A percentile compares a stretch with the other conserved stretches of the same genome.
Conservation (phyloP, 495 filamentous ascomycete species). For the Stereocaulon alpinum region DNA sequence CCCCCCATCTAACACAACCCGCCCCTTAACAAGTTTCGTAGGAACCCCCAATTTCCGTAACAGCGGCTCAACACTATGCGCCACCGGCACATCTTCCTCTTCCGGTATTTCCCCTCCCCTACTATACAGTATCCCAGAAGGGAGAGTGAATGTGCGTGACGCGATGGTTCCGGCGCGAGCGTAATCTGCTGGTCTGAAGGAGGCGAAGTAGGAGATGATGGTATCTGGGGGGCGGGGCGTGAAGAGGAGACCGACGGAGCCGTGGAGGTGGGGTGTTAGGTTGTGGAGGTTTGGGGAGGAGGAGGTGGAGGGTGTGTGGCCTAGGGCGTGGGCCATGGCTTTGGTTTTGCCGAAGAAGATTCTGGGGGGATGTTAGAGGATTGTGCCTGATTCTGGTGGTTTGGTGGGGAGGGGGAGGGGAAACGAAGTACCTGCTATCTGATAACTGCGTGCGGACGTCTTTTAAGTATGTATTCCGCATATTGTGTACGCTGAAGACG, state of each 20-base stretch:
- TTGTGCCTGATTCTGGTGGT: too few species aligned
- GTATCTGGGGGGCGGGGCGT: constrained; percentile 56
- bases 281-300: constrained; percentile 60
- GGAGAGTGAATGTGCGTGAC: constrained; percentile 63
- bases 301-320: constrained; percentile 60
- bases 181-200: constrained; percentile 63
- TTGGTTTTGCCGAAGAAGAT: constrained; percentile 99
- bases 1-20: constrained; percentile 69
- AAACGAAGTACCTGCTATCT: constrained; percentile 77
- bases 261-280: constrained; percentile 61
- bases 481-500: constrained; percentile 91
- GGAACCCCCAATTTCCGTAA: constrained; percentile 81
- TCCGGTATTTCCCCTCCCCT: constrained; percentile 65
- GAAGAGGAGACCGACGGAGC: constrained; percentile 84
- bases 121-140: constrained; percentile 64
- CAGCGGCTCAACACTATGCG: constrained; percentile 79
- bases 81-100: constrained; percentile 74
- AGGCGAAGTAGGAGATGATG: constrained; percentile 57
- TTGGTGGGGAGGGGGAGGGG: too few species aligned
- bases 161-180: constrained; percentile 76
- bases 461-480: constrained; percentile 97
- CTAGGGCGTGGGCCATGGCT: constrained; percentile 90
- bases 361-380: too few species aligned
- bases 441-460: constrained; percentile 72
- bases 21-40: constrained; percentile 76